These are phyloP conservation scores for Axilococcus clingmanii DNA, from an alignment of 139 green algal species.

Conservation along the genomic window DNA sequence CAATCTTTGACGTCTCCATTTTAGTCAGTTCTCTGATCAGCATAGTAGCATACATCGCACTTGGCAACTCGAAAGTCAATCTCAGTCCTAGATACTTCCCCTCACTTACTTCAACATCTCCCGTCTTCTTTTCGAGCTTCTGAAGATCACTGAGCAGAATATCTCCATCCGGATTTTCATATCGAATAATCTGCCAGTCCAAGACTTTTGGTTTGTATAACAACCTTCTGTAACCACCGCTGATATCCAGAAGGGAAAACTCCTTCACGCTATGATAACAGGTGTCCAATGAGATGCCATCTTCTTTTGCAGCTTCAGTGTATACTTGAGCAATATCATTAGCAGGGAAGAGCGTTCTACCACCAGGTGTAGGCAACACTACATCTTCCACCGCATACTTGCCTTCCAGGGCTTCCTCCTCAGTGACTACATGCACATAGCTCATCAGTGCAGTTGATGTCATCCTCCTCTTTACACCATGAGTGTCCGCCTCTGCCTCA, in stretches of 20 bases:
- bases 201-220: conserved; percentile 40
- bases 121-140: background rate
- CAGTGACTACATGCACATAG: conserved; percentile 51
- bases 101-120: background rate
- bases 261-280: conserved; percentile 21
- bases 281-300: conserved; percentile 30
- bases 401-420: conserved; percentile 43
- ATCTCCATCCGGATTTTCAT: conserved; percentile 48
- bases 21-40: conserved; percentile 73
- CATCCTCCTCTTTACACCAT: background rate
- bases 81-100: conserved; percentile 38
- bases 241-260: conserved; percentile 40
- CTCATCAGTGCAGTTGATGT: background rate
- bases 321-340: conserved; percentile 48
- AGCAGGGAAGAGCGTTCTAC: conserved; percentile 28
- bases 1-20: conserved; percentile 26
- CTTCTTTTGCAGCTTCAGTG: conserved; percentile 5
- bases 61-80: conserved; percentile 69
- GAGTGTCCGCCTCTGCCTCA: background rate
- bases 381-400: conserved; percentile 62
- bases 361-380: conserved; percentile 81
- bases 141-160: conserved; percentile 46
- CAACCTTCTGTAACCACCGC: conserved; percentile 64
- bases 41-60: conserved; percentile 91
- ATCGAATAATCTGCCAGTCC: conserved; percentile 28